Evolutionary conservation across 139 green algal genomes (phyloP).

Genomic region (Picochlorum costavermella): DNA sequence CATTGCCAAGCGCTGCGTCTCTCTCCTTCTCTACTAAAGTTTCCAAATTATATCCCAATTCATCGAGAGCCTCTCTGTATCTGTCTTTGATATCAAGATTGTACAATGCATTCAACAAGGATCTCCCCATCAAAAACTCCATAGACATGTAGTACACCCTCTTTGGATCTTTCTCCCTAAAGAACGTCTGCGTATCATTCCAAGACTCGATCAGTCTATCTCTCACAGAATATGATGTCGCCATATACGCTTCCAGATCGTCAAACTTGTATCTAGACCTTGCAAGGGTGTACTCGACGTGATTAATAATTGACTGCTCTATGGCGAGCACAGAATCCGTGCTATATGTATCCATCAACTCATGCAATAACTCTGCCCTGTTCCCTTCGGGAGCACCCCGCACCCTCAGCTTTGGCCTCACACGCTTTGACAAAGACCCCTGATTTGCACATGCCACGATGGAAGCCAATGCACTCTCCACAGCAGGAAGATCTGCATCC

Average conservation of each 20-base stretch:
- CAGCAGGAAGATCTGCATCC: conserved; percentile 2
- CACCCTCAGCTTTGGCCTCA: conserved; percentile 24
- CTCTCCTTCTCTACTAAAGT: conserved; percentile 51
- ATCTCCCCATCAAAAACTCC: conserved; percentile 95
- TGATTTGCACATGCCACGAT: conserved; percentile 5
- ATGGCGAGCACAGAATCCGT: conserved; percentile 93
- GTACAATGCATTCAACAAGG: conserved; percentile 87
- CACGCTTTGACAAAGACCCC: too few relatives aligned
- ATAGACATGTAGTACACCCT: conserved; percentile 95
- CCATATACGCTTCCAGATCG: conserved; percentile 90
- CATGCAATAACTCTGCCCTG: conserved; percentile 29
- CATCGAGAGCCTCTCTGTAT: conserved; percentile 72
- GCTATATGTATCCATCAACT: conserved; percentile 76
- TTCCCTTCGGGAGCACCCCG: conserved; percentile 13
- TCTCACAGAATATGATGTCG: conserved; percentile 72
- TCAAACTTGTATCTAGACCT: conserved; percentile 90
- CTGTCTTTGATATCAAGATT: conserved; percentile 80
- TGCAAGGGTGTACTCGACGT: conserved; percentile 98
- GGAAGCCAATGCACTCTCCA: conserved; percentile 20
- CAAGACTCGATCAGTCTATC: conserved; percentile 96
- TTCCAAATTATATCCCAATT: conserved; percentile 80
- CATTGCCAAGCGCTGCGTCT: conserved; percentile 84
- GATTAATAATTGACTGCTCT: conserved; percentile 92
- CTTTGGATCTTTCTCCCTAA: conserved; percentile 74
- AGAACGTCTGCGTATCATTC: conserved; percentile 94